Evolutionary conservation across 1,284 basidiomycete genomes (phyloP), one percentile per base, ranked within the genome.

Genomic region (Boletus austroedulis): DNA sequence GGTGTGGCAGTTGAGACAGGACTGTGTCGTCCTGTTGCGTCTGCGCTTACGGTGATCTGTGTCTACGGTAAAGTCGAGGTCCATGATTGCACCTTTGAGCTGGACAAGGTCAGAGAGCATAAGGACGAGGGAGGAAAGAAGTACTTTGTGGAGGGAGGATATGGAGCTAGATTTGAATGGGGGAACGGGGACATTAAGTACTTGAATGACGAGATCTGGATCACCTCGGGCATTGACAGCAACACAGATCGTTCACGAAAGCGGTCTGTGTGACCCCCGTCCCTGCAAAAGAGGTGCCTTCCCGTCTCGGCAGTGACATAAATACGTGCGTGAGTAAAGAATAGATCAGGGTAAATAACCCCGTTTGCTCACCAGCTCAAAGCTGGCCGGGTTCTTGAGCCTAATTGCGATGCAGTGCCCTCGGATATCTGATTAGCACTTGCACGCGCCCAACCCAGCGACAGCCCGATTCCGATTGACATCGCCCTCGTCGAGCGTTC

Each of bases 1-100:
- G 38, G 87, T 86, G 67, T 87, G 85, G 63, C 85, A 87, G 46
- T 86, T 85, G 19, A 87, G 75, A 64, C 85, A 87, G 60, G 83
- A 85, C 58, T 85, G 79, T 9, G 85, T 87, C 3, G 84, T 86
- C 34, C 85, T 77, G 67, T 87, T 87, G 50, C 85, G 78, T 61
- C 85, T 82, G 59, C 81, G 73, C 62, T 82, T 83, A 57, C 81
- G 75, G 61, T 82, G 80, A 64, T 82, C 81, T 9, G 82, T 84
- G 68, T 87, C 85, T 56, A 84, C 71, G 62, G 81, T 81, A 72
- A 86, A 83, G 66, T 86, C 85, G 50, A 86, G 78, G 73, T 86
- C 85, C 81, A 86, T 82, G 62, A 84, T 78, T 70, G 84, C 83
- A 66, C 82, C 83, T 67, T 85, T 85, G 70, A 83, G 80, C 66